These are phyloP conservation scores for Warburgia ugandensis DNA, from an alignment of 164 flowering plant species.

Conservation along the genomic window DNA sequence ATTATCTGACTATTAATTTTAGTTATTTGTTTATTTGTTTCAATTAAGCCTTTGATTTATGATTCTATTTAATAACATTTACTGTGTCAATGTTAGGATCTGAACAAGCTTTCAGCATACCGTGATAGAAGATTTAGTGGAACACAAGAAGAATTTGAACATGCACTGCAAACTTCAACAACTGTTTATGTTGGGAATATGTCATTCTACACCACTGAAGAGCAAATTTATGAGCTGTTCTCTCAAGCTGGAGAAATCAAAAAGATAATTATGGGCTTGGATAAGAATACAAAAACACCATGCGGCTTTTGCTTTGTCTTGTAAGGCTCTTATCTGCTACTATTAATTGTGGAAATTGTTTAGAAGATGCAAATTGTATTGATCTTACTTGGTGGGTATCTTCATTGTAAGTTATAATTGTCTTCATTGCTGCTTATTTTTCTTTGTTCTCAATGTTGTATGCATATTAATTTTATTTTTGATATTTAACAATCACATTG, in stretches of 20 bases:
- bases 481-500: too few relatives aligned
- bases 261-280: conserved; percentile 94
- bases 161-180: conserved; percentile 57
- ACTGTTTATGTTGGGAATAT: conserved; percentile 87
- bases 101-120: conserved; percentile 69
- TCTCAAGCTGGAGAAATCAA: conserved; percentile 91
- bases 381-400: not conserved
- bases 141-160: conserved; percentile 87
- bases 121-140: conserved; percentile 85
- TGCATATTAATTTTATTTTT: too few relatives aligned
- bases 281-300: conserved; percentile 91
- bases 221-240: conserved; percentile 92
- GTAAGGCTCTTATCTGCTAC: conserved; percentile 33
- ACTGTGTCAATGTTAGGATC: conserved; percentile 45
- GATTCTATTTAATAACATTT: conserved; percentile 1
- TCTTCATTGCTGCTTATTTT: too few relatives aligned
- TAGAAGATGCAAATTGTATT: not conserved
- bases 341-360: not conserved
- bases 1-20: too few relatives aligned
- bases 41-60: not conserved
- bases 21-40: not conserved
- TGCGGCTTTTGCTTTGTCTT: conserved; percentile 94
- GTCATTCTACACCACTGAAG: conserved; percentile 97
- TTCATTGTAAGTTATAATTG: not conserved
- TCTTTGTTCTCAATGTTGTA: too few relatives aligned